phyloP scores from a whole-genome alignment of 1,284 basidiomycete species.

The Malassezia yamatoensis region DNA sequence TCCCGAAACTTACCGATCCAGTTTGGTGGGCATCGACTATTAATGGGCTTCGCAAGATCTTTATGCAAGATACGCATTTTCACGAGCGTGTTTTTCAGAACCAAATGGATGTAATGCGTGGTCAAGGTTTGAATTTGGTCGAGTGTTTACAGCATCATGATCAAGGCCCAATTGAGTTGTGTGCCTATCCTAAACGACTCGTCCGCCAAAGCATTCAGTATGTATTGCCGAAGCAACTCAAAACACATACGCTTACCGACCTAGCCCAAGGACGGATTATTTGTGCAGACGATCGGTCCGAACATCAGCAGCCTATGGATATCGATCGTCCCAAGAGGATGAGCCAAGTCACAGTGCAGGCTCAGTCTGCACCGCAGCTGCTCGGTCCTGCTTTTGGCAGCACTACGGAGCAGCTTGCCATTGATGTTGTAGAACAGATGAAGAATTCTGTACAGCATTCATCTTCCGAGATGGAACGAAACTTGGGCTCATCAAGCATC shows the following conservation, averaged over 20 bases:
- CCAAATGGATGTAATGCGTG: constrained; percentile 80
- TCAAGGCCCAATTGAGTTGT: constrained; percentile 50
- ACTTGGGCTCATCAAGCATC: background rate
- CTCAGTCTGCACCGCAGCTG: background rate
- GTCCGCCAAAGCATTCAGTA: constrained; percentile 21
- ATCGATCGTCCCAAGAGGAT: background rate
- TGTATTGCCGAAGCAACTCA: constrained; percentile 3
- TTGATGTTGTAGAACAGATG: constrained; percentile 15
- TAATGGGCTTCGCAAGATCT: constrained; percentile 63
- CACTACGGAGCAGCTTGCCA: constrained; percentile 1
- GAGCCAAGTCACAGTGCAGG: background rate
- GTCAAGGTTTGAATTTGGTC: constrained; percentile 80
- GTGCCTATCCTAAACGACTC: constrained; percentile 38
- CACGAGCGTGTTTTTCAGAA: constrained; percentile 53
- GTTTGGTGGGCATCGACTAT: constrained; percentile 83
- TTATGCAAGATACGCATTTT: constrained; percentile 65
- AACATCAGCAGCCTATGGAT: background rate
- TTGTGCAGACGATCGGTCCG: background rate
- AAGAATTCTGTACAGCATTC: background rate
- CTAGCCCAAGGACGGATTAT: background rate
- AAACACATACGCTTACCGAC: constrained; percentile 5
- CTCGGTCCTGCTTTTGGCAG: background rate
- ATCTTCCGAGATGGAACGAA: background rate
- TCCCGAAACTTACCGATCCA: constrained; percentile 69
- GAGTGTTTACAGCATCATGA: constrained; percentile 66